phyloP scores from a whole-genome alignment of 1,139 yeast genomes.

The Taphrina betulina region DNA sequence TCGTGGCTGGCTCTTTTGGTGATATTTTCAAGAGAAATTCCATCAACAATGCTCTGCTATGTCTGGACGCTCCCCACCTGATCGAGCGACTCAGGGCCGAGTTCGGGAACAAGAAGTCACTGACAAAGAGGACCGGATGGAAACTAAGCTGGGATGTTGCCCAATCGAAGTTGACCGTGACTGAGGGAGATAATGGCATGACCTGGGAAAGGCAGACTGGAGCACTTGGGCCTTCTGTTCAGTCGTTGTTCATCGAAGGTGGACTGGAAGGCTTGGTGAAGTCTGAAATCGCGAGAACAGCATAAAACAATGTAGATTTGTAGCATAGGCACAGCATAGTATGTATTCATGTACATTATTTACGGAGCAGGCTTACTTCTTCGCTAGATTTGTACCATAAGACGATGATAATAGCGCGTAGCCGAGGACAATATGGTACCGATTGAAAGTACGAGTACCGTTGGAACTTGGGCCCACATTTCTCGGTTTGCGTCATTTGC shows the following conservation, averaged over 20 bases:
- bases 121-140: constrained; percentile 95
- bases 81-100: constrained; percentile 71
- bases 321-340: constrained; percentile 1
- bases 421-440: too few relatives aligned
- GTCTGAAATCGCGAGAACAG: constrained; percentile 44
- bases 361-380: too few relatives aligned
- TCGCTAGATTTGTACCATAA: too few relatives aligned
- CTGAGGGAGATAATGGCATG: constrained; percentile 60
- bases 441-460: too few relatives aligned
- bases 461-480: too few relatives aligned
- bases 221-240: constrained; percentile 90
- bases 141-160: constrained; percentile 90
- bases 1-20: constrained; percentile 96
- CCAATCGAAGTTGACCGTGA: constrained; percentile 72
- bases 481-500: too few relatives aligned
- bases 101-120: constrained; percentile 59
- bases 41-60: constrained; percentile 89
- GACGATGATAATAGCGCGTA: too few relatives aligned
- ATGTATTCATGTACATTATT: too few relatives aligned
- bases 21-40: constrained; percentile 94
- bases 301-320: background rate
- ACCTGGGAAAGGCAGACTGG: constrained; percentile 79
- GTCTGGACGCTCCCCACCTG: constrained; percentile 87
- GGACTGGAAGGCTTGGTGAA: constrained; percentile 98
- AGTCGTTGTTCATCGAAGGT: constrained; percentile 93